Conservation (phyloP, 805 yeast species). For the Metschnikowia orientalis region DNA sequence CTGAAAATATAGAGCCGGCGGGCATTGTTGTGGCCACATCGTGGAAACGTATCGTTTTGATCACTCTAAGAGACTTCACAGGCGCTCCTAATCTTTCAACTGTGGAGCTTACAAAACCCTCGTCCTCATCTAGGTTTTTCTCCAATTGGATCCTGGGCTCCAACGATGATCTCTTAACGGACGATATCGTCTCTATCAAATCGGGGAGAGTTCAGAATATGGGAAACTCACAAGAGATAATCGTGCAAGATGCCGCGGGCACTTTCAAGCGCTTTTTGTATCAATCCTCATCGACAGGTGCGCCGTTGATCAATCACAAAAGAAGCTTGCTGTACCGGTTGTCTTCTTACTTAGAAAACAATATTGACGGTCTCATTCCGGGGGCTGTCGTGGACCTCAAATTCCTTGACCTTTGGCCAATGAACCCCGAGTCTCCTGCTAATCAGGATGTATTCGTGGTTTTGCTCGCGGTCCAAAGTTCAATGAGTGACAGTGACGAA, state of each 20-base stretch:
- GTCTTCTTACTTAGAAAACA: conserved; percentile 25
- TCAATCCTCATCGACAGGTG: conserved; percentile 27
- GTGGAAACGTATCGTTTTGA: conserved; percentile 57
- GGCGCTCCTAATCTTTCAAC: conserved; percentile 53
- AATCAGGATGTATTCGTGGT: conserved; percentile 10
- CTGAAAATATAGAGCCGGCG: conserved; percentile 64
- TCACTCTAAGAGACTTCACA: conserved; percentile 60
- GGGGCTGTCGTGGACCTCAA: conserved; percentile 46
- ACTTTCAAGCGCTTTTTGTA: conserved; percentile 28
- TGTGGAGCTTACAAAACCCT: conserved; percentile 22
- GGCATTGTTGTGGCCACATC: conserved; percentile 73
- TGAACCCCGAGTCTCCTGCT: conserved; percentile 25
- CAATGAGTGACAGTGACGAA: conserved; percentile 13
- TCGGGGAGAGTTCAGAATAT: conserved; percentile 50
- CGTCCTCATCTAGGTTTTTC: conserved; percentile 10
- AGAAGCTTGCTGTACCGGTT: conserved; percentile 31
- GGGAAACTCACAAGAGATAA: conserved; percentile 40
- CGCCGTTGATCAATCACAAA: conserved; percentile 24
- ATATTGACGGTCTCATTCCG: conserved; percentile 45
- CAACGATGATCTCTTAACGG: conserved; percentile 20
- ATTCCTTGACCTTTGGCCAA: conserved; percentile 59
- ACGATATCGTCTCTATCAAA: conserved; percentile 56
- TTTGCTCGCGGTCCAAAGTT: conserved; percentile 13
- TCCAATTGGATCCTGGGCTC: conserved; percentile 12
- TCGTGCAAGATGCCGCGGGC: conserved; percentile 46